These are phyloP conservation scores for Pilobolus umbonatus DNA, from an alignment of 192 early-diverging fungal species.

Conservation along the genomic window DNA sequence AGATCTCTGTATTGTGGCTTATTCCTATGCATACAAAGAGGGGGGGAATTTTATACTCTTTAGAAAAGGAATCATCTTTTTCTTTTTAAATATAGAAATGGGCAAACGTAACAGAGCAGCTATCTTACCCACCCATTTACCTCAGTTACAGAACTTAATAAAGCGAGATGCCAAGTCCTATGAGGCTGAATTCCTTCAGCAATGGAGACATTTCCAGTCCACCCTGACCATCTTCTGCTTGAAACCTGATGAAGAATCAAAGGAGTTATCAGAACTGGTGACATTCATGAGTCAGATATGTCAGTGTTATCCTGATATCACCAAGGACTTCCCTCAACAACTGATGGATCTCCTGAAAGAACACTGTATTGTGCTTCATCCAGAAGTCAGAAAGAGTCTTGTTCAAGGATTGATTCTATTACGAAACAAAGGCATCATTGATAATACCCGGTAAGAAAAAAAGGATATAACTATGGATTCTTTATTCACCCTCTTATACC, in stretches of 20 bases:
- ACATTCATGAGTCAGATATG: conserved; percentile 88
- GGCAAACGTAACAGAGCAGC: conserved; percentile 57
- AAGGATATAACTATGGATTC: no score
- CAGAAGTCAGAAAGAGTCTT: conserved; percentile 79
- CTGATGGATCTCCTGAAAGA: conserved; percentile 79
- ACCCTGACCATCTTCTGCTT: conserved; percentile 82
- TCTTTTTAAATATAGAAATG: conserved; percentile 34
- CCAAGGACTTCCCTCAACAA: conserved; percentile 74
- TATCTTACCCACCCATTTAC: conserved; percentile 75
- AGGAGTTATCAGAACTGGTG: conserved; percentile 84
- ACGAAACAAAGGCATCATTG: conserved; percentile 77
- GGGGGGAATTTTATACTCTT: neutral
- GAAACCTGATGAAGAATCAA: conserved; percentile 77
- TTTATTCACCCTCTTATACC: conserved; percentile 10
- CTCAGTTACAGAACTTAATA: conserved; percentile 98
- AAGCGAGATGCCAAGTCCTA: conserved; percentile 93
- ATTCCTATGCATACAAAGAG: neutral
- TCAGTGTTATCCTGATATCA: conserved; percentile 83
- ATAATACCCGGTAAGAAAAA: conserved; percentile 50
- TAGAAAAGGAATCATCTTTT: conserved; percentile 9
- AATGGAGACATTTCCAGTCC: conserved; percentile 89
- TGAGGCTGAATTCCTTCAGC: conserved; percentile 89
- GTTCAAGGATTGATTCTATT: conserved; percentile 87
- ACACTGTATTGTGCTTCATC: conserved; percentile 75
- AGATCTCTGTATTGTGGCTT: no score